Conservation (phyloP, 2,329 filamentous ascomycete species). For the Penicillium digitatum region DNA sequence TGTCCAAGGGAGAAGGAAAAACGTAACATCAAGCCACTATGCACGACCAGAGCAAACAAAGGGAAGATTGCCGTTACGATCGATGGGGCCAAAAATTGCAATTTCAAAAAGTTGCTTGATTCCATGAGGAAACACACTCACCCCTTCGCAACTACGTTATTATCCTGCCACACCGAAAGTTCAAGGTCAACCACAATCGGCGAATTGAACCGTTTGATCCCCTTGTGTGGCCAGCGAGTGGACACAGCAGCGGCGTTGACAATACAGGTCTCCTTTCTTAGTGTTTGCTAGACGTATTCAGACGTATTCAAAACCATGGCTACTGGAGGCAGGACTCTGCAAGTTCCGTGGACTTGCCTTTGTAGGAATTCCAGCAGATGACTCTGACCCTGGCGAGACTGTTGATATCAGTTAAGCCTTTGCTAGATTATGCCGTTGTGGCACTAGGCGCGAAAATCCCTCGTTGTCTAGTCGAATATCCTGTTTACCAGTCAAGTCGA, state of each 20-base stretch:
- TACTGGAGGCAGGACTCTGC: constrained; percentile 1
- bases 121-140: background rate
- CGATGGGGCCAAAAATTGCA: background rate
- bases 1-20: constrained; percentile 3
- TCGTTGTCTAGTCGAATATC: constrained; percentile 33
- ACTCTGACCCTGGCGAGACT: constrained; percentile 5
- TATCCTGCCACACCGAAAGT: constrained; percentile 55
- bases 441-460: constrained; percentile 14
- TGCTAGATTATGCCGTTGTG: background rate
- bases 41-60: constrained; percentile 9
- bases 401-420: background rate
- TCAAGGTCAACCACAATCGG: constrained; percentile 81
- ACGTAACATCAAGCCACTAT: constrained; percentile 18
- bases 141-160: constrained; percentile 2
- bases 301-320: constrained; percentile 2
- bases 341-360: background rate
- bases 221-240: constrained; percentile 59
- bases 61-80: constrained; percentile 2
- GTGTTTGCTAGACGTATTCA: constrained; percentile 20
- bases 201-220: constrained; percentile 66
- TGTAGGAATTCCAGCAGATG: constrained; percentile 6
- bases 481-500: constrained; percentile 50
- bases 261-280: constrained; percentile 66
- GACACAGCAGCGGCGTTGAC: constrained; percentile 76
- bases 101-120: background rate